Conservation (phyloP, 1,284 basidiomycete species). For the Peniophora sp. region DNA sequence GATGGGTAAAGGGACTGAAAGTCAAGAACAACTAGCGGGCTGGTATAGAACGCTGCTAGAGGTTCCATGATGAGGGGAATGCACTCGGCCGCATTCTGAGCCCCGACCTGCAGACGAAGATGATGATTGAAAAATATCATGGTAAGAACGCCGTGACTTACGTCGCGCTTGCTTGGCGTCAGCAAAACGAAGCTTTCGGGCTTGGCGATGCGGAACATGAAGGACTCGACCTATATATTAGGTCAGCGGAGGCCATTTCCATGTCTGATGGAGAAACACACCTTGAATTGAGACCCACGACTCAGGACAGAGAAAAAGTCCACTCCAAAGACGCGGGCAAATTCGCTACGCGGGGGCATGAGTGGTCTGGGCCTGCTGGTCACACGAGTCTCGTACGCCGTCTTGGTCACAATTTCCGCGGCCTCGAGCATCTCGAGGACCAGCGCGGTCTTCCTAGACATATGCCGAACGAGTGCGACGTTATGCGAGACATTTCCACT, state of each 20-base stretch:
- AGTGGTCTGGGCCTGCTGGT: too few species aligned
- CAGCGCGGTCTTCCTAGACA: constrained; percentile 53
- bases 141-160: constrained; percentile 25
- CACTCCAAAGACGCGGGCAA: constrained; percentile 93
- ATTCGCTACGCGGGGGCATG: constrained; percentile 85
- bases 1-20: constrained; percentile 96
- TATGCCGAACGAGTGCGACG: constrained; percentile 53
- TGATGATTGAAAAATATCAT: constrained; percentile 6
- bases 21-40: constrained; percentile 88
- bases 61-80: constrained; percentile 95
- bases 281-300: constrained; percentile 93
- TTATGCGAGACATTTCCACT: constrained; percentile 51
- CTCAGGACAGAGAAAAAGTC: constrained; percentile 95
- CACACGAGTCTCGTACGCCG: too few species aligned
- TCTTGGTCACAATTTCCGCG: constrained; percentile 80
- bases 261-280: too few species aligned
- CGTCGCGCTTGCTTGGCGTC: constrained; percentile 81
- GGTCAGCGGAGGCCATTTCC: too few species aligned
- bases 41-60: constrained; percentile 85
- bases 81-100: constrained; percentile 93
- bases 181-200: constrained; percentile 87
- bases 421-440: constrained; percentile 75
- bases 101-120: constrained; percentile 62
- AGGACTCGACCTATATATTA: constrained; percentile 69
- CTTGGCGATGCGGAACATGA: constrained; percentile 97